A percentile compares a stretch with the other conserved stretches of the same genome.
Conservation (phyloP, 305 asterid genomes). For the Fraxinus dipetala region DNA sequence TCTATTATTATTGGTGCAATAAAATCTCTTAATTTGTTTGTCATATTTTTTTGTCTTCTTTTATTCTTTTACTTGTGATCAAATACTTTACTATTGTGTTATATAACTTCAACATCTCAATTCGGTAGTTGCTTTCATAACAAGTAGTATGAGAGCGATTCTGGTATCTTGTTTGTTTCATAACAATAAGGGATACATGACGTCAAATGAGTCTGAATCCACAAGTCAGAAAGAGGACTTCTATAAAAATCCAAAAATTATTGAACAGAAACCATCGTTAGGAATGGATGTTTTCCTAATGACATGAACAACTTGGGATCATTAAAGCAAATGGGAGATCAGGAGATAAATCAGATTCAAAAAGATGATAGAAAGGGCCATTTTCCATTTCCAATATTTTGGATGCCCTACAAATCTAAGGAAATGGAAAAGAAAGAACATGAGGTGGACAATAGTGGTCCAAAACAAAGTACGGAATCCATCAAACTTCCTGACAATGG, state of each 20-base stretch:
- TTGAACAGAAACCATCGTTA: conserved; percentile 18
- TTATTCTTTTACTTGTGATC: no score
- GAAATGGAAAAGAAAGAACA: conserved; percentile 21
- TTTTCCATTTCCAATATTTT: conserved; percentile 52
- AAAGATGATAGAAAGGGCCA: conserved; percentile 23
- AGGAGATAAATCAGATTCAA: conserved; percentile 6
- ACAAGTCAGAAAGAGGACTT: conserved; percentile 14
- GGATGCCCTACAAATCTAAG: conserved; percentile 57
- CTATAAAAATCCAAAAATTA: background rate
- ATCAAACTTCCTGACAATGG: conserved; percentile 17
- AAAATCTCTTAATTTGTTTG: no score
- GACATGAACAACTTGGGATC: conserved; percentile 28
- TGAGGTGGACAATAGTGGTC: conserved; percentile 6
- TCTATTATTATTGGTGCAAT: no score
- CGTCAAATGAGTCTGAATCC: conserved; percentile 8
- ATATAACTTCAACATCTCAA: no score
- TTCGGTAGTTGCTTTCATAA: no score
- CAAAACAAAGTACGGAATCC: conserved; percentile 7
- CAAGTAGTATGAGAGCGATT: no score
- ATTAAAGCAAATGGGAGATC: conserved; percentile 29
- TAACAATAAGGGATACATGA: conserved; percentile 3
- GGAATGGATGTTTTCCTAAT: conserved; percentile 46
- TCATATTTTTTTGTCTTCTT: no score
- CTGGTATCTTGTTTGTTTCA: no score
- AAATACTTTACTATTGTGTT: no score